phyloP scores from a whole-genome alignment of 495 filamentous ascomycete genomes.

The Niebla homalea region DNA sequence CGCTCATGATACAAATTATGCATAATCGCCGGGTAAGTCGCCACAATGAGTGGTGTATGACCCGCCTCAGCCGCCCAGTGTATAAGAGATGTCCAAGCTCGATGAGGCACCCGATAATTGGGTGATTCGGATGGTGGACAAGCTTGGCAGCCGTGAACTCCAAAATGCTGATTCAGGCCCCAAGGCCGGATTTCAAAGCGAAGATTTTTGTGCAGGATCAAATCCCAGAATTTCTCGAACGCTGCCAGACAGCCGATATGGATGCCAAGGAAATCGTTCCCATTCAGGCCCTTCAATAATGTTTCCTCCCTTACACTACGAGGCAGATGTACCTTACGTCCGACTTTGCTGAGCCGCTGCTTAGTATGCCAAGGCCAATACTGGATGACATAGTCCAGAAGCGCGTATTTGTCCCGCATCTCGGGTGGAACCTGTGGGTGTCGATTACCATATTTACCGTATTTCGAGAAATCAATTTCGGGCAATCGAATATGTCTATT shows the following conservation, averaged over 20 bases:
- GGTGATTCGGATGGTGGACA: background rate
- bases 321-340: background rate
- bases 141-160: slow-evolving; percentile 1
- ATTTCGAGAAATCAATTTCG: background rate
- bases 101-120: background rate
- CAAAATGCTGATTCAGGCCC: slow-evolving; percentile 6
- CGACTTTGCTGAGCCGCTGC: background rate
- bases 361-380: slow-evolving; percentile 6
- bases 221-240: background rate
- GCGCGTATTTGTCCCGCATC: background rate
- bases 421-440: background rate
- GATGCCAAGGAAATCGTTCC: background rate
- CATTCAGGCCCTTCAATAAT: background rate
- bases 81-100: background rate
- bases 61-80: slow-evolving; percentile 6
- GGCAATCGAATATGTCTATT: background rate
- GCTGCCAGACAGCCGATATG: background rate
- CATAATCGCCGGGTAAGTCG: background rate
- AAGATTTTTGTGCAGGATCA: background rate
- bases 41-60: background rate
- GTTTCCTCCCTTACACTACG: no score
- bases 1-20: slow-evolving; percentile 1
- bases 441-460: background rate
- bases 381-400: slow-evolving; percentile 6
- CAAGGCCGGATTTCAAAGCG: slow-evolving; percentile 9